Evolutionary conservation across 1,139 yeast species (phyloP).

Genomic region (Saccharomyces hybrid): DNA sequence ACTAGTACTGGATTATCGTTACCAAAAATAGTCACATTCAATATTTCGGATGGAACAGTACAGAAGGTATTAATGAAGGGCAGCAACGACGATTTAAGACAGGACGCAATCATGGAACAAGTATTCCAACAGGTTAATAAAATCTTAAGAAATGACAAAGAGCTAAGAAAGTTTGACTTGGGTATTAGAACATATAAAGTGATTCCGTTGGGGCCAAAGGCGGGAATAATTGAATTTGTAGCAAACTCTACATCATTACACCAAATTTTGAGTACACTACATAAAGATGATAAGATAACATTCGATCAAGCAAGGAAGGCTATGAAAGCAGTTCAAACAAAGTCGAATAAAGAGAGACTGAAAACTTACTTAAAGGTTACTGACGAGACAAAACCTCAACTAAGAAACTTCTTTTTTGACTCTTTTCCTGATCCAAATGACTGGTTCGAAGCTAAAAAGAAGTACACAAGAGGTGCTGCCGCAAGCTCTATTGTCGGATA

Average conservation of each 20-base stretch:
- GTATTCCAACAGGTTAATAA: conserved; percentile 81
- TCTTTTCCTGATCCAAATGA: conserved; percentile 56
- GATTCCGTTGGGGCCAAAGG: conserved; percentile 77
- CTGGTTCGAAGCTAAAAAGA: conserved; percentile 64
- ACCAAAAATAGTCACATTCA: conserved; percentile 66
- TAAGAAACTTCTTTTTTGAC: conserved; percentile 63
- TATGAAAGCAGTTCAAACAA: conserved; percentile 55
- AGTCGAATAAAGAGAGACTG: conserved; percentile 41
- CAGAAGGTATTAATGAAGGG: conserved; percentile 67
- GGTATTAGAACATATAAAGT: conserved; percentile 80
- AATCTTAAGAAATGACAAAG: conserved; percentile 51
- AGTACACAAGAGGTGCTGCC: conserved; percentile 75
- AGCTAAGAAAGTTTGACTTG: conserved; percentile 49
- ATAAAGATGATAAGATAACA: conserved; percentile 42
- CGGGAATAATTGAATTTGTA: conserved; percentile 90
- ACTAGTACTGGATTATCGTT: conserved; percentile 80
- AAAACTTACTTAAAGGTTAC: conserved; percentile 46
- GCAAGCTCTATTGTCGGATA: conserved; percentile 81
- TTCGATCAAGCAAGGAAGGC: conserved; percentile 53
- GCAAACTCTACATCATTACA: conserved; percentile 64
- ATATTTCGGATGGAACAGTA: conserved; percentile 47
- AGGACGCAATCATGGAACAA: conserved; percentile 96
- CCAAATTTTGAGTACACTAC: conserved; percentile 60
- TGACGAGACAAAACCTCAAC: conserved; percentile 53
- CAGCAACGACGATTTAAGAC: conserved; percentile 86